Conservation (phyloP, 176 grass and related monocot species). For the Avena insularis region DNA sequence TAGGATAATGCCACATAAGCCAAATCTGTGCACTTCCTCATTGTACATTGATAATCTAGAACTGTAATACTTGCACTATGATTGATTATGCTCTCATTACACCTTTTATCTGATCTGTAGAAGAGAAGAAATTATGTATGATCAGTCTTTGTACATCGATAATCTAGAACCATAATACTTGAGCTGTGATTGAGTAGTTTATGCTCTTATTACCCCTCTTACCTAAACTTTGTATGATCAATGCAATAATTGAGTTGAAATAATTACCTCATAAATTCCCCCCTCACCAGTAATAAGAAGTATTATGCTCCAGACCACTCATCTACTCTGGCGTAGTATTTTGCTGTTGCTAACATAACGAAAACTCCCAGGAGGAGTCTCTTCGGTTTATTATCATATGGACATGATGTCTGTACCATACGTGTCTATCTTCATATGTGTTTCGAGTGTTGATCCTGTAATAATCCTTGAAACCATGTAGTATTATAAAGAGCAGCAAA, state of each 20-base stretch:
- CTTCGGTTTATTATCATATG: neutral
- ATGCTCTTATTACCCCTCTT: neutral
- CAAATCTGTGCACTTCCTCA: neutral
- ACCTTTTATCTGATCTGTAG: neutral
- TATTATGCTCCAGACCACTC: neutral
- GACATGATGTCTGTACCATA: neutral
- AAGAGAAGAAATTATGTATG: constrained; percentile 17
- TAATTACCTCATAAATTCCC: neutral
- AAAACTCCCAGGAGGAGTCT: neutral
- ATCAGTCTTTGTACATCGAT: neutral
- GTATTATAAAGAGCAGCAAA: neutral
- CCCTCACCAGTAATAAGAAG: neutral
- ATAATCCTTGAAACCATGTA: neutral
- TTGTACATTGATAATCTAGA: neutral
- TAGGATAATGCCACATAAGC: neutral
- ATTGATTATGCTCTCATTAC: neutral
- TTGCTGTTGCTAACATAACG: neutral
- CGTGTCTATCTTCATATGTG: neutral
- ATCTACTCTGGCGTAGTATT: neutral
- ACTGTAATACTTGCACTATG: neutral
- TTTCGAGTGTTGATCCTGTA: neutral
- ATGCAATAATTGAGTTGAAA: neutral
- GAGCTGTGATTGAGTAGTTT: neutral
- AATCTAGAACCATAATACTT: neutral
- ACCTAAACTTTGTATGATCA: neutral